A percentile compares a stretch with the other conserved stretches of the same genome.
Evolutionary conservation across 805 yeast species (phyloP).

Genomic region (Monosporozyma unispora): DNA sequence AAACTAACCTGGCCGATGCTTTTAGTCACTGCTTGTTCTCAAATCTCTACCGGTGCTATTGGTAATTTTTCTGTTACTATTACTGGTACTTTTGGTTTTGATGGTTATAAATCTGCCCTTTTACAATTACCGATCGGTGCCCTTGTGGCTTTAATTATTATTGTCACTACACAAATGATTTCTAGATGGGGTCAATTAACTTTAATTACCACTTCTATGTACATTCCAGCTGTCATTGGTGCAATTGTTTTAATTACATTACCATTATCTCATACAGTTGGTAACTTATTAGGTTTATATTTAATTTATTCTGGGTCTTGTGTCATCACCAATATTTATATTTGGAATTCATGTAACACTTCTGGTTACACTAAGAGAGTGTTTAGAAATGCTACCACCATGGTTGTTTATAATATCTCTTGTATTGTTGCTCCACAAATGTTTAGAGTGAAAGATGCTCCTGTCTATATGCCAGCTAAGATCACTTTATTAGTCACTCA

Average conservation of each 20-base stretch:
- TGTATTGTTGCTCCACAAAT: conserved; percentile 58
- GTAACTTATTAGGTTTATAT: conserved; percentile 42
- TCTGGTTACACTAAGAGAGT: conserved; percentile 54
- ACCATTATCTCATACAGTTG: conserved; percentile 32
- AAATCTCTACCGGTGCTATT: conserved; percentile 43
- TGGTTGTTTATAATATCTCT: conserved; percentile 50
- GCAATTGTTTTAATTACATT: conserved; percentile 36
- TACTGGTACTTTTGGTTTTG: conserved; percentile 43
- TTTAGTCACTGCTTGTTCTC: conserved; percentile 37
- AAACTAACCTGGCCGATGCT: conserved; percentile 44
- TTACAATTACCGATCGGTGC: conserved; percentile 52
- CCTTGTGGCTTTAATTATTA: conserved; percentile 35
- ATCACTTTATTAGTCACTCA: conserved; percentile 46
- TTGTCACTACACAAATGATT: conserved; percentile 33
- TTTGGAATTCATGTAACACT: conserved; percentile 55
- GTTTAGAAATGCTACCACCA: conserved; percentile 43
- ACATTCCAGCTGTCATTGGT: conserved; percentile 43
- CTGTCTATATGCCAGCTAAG: conserved; percentile 50
- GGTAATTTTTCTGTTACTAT: conserved; percentile 46
- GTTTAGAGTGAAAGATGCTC: conserved; percentile 43
- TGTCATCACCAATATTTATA: conserved; percentile 47
- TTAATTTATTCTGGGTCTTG: conserved; percentile 47
- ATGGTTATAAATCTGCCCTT: conserved; percentile 36
- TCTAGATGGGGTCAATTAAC: conserved; percentile 32
- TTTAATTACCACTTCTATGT: conserved; percentile 31